Percentiles rank a stretch among this genome's conserved stretches.
These are phyloP conservation scores for Cerrena zonata DNA, from an alignment of 1,284 basidiomycete species.

Conservation along the genomic window DNA sequence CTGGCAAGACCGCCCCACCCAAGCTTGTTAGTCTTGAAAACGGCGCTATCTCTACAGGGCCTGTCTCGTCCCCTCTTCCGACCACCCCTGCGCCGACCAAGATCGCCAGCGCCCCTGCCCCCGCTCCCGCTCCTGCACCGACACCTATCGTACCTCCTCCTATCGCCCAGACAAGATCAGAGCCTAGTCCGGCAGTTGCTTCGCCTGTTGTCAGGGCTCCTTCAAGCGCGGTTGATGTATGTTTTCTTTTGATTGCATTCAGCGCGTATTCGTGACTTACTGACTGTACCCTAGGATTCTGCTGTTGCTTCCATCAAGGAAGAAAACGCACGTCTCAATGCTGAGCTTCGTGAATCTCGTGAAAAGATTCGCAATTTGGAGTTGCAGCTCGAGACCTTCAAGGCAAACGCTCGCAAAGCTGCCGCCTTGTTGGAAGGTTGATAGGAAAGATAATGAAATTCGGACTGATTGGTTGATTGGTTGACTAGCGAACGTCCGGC, in stretches of 20 bases:
- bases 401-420: constrained; percentile 69
- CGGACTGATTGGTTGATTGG: no score
- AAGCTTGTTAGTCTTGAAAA: constrained; percentile 67
- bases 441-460: background rate
- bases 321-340: constrained; percentile 58
- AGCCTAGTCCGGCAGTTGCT: constrained; percentile 11
- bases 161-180: constrained; percentile 21
- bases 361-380: constrained; percentile 77
- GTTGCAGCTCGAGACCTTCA: constrained; percentile 72
- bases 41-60: constrained; percentile 40
- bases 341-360: constrained; percentile 69
- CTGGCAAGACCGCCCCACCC: constrained; percentile 68
- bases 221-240: background rate
- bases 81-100: constrained; percentile 19
- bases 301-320: constrained; percentile 32
- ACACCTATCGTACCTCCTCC: constrained; percentile 28
- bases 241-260: no score
- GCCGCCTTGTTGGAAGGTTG: constrained; percentile 25
- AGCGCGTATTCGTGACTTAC: constrained; percentile 11
- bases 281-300: constrained; percentile 17
- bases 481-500: no score
- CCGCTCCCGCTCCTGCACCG: constrained; percentile 26
- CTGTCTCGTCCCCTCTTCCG: constrained; percentile 28
- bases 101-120: constrained; percentile 31
- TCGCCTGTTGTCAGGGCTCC: background rate